Base-by-base conservation (phyloP, 1,284 basidiomycete species). In the Trichosporon faecale region DNA sequence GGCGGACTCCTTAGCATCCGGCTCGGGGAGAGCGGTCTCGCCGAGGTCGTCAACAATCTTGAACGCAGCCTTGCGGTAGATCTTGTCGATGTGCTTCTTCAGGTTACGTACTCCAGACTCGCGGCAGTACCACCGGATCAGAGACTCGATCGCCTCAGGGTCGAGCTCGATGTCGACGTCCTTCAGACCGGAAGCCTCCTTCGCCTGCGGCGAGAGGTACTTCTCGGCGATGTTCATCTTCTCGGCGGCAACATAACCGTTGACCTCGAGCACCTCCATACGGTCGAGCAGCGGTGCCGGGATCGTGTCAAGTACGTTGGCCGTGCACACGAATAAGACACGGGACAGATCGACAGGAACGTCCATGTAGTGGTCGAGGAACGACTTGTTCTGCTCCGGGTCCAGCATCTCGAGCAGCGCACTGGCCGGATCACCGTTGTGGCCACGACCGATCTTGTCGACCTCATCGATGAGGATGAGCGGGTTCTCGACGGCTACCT, bases 51-150 rank as follows among this genome's bases (percentile, higher is more conserved):
- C 88, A 4, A 99, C 94, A 72, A 99, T 90, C 81, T 92, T 93
- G 75, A 97, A 87, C 0, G 96, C 95, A 5, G 96, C 93, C 84
- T 99, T 99, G 74, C 97, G 90, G 84, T 96, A 99, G 70, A 99
- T 95, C 94, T 96, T 97, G 80, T 97, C 94, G 70, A 97, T 95
- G 78, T 95, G 91, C 85, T 96, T 95, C 88, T 97, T 97, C 78
- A 97, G 81, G 79, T 94, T 94, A 64, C 95, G 87, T 46, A 98
- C 95, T 71, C 97, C 97, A 78, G 93, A 96, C 85, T 99, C 96
- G 52, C 96, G 89, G 79, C 94, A 96, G 84, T 99, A 98, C 82
- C 95, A 97, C 80, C 95, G 92, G 85, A 99, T 98, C 68, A 99
- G 86, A 37, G 90, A 86, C 77, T 97, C 94, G 67, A 99, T 91